These are phyloP conservation scores for Plenodomus lindquistii DNA, from an alignment of 2,329 filamentous ascomycete species.

Conservation along the genomic window DNA sequence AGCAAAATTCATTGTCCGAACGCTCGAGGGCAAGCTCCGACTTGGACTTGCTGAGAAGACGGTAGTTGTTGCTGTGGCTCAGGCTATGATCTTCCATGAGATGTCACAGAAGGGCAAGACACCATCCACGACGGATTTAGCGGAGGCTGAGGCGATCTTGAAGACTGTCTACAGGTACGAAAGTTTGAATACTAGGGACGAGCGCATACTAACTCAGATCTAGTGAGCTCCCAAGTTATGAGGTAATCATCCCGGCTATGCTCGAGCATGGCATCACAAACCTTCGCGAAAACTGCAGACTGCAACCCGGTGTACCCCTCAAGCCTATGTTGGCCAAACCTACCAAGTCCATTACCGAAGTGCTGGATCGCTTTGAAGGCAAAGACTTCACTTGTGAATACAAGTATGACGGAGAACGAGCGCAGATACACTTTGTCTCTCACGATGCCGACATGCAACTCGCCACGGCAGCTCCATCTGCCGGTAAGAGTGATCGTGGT, in stretches of 20 bases:
- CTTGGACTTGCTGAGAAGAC: conserved; percentile 91
- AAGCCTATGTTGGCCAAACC: conserved; percentile 99
- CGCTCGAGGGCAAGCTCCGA: conserved; percentile 90
- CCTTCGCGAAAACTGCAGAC: conserved; percentile 81
- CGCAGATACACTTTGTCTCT: conserved; percentile 97
- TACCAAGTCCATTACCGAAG: conserved; percentile 97
- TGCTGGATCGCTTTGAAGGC: conserved; percentile 92
- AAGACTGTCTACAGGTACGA: conserved; percentile 86
- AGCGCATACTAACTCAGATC: conserved; percentile 37
- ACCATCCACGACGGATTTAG: conserved; percentile 75
- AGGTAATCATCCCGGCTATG: conserved; percentile 90
- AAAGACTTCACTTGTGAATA: conserved; percentile 98
- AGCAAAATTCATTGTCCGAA: conserved; percentile 90
- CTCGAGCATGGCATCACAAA: conserved; percentile 83
- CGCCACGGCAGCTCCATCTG: conserved; percentile 59
- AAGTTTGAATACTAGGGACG: background rate
- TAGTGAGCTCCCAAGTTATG: conserved; percentile 94
- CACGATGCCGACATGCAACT: conserved; percentile 75
- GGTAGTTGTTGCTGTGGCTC: conserved; percentile 84
- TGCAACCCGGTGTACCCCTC: conserved; percentile 89
- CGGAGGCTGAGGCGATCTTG: conserved; percentile 80
- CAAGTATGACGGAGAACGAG: conserved; percentile 97
- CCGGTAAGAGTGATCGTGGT: conserved; percentile 70
- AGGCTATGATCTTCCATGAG: conserved; percentile 86
- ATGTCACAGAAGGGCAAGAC: conserved; percentile 69